These are phyloP conservation scores for Monosporozyma solicola DNA, from an alignment of 805 yeast genomes.

Conservation along the genomic window DNA sequence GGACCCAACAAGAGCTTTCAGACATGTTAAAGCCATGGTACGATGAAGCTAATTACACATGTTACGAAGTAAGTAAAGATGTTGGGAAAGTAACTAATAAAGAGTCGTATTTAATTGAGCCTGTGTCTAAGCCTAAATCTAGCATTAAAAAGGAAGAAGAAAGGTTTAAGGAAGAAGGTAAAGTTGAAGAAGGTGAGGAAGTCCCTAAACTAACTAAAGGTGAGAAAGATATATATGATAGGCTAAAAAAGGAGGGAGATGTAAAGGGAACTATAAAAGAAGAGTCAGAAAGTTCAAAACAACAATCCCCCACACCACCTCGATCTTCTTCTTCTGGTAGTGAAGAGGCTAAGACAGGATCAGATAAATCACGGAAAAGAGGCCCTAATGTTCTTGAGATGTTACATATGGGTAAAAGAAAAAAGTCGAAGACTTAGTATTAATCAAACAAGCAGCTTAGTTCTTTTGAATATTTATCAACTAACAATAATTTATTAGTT, in stretches of 20 bases:
- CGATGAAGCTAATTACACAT: constrained; percentile 33
- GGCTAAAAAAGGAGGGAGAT: constrained; percentile 4
- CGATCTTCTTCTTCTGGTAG: neutral
- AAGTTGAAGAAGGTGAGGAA: neutral
- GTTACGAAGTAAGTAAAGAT: constrained; percentile 47
- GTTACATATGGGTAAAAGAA: neutral
- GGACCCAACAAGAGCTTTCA: constrained; percentile 35
- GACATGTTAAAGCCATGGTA: constrained; percentile 33
- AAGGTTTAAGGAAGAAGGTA: neutral
- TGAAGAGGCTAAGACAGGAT: constrained; percentile 1
- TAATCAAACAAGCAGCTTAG: neutral
- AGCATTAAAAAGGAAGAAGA: constrained; percentile 5
- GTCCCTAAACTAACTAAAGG: neutral
- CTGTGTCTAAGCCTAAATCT: constrained; percentile 8
- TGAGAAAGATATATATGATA: neutral
- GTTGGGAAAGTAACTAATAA: constrained; percentile 57
- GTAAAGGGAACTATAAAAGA: constrained; percentile 2
- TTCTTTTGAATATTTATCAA: neutral
- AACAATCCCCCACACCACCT: neutral
- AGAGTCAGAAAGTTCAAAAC: neutral
- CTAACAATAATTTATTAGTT: neutral
- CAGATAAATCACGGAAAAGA: neutral
- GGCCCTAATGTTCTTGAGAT: neutral
- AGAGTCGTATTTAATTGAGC: constrained; percentile 27
- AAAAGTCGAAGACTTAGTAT: neutral